phyloP scores from a whole-genome alignment of 2,329 filamentous ascomycete species.

The Acarospora socialis region DNA sequence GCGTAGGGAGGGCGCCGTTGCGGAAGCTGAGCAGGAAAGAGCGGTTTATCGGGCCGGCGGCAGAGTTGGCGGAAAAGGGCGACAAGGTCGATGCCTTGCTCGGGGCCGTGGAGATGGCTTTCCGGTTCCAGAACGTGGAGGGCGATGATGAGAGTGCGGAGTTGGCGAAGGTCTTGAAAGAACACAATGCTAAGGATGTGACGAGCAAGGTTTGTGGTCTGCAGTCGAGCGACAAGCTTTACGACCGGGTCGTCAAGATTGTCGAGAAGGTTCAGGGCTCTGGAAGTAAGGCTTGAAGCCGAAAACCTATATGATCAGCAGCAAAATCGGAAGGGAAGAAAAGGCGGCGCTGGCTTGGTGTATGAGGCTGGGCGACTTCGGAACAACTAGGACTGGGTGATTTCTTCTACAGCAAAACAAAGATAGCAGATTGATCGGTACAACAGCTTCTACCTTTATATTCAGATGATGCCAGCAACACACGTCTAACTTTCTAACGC shows the following conservation, averaged over 20 bases:
- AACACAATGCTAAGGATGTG: conserved; percentile 57
- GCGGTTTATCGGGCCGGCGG: conserved; percentile 84
- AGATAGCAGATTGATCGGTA: too few relatives aligned
- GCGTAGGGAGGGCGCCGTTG: conserved; percentile 85
- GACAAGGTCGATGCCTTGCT: conserved; percentile 60
- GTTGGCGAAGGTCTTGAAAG: conserved; percentile 72
- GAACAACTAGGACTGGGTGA: too few relatives aligned
- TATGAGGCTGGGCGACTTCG: too few relatives aligned
- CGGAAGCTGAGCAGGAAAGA: conserved; percentile 92
- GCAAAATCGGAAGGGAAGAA: too few relatives aligned
- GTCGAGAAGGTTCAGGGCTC: conserved; percentile 82
- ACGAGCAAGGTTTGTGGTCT: conserved; percentile 73
- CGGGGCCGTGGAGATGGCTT: conserved; percentile 74
- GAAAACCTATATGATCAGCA: too few relatives aligned
- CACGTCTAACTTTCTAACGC: too few relatives aligned
- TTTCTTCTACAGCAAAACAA: too few relatives aligned
- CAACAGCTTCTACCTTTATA: too few relatives aligned
- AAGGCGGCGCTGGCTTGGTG: too few relatives aligned
- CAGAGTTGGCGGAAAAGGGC: conserved; percentile 71
- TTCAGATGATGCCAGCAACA: too few relatives aligned
- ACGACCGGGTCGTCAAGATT: conserved; percentile 56
- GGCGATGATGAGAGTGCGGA: conserved; percentile 81
- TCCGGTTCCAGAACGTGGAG: conserved; percentile 89
- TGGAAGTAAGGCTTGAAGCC: too few relatives aligned
- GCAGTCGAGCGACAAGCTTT: conserved; percentile 62